These are phyloP conservation scores for Fusarium musae DNA, from an alignment of 2,329 filamentous ascomycete species.

Conservation along the genomic window DNA sequence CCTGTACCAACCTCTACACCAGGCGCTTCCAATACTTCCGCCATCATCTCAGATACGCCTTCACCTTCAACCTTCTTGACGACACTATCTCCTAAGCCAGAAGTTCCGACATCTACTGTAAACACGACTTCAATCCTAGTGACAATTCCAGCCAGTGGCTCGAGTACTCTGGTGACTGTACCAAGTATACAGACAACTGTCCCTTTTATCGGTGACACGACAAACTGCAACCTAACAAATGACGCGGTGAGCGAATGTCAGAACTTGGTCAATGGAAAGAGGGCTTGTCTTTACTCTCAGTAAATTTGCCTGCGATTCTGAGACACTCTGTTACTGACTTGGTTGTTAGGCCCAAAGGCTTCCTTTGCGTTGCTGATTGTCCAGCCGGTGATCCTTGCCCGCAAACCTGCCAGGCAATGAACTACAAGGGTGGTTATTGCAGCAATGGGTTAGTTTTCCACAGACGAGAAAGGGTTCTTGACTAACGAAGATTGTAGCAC, in stretches of 20 bases:
- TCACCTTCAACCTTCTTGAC: neutral
- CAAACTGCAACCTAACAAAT: neutral
- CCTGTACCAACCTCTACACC: neutral
- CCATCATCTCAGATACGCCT: neutral
- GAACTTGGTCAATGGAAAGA: neutral
- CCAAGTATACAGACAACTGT: neutral
- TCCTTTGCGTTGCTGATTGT: accelerated
- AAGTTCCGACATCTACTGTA: neutral
- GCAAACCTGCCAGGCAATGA: neutral
- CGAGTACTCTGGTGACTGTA: neutral
- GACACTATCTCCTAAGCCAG: neutral
- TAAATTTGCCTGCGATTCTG: accelerated
- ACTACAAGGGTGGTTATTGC: neutral
- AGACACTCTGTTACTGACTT: neutral
- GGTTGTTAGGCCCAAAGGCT: accelerated
- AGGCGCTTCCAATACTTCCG: neutral
- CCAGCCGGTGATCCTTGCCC: neutral
- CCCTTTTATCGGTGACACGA: neutral
- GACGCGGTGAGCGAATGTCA: neutral
- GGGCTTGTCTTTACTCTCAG: neutral
- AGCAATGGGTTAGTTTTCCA: neutral
- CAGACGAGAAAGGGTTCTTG: accelerated
- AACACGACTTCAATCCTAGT: neutral
- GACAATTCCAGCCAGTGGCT: neutral
- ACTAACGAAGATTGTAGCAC: neutral